phyloP scores from a whole-genome alignment of 352 stramenopile species.

The Pythium monospermum region DNA sequence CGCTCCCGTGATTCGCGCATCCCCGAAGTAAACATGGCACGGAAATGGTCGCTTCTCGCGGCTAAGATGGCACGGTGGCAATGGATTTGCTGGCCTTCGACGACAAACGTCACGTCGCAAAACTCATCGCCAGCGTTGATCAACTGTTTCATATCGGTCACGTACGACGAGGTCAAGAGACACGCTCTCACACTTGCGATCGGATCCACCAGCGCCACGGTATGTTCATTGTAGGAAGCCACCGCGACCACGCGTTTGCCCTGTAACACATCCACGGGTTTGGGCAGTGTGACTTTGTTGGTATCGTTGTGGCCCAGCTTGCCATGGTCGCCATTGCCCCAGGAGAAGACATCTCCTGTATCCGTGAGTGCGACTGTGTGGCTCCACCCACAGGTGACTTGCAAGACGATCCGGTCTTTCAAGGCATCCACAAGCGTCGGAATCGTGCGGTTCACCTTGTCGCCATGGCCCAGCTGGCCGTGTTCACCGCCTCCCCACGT shows the following conservation, averaged over 20 bases:
- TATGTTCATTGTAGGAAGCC: constrained; percentile 98
- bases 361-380: constrained; percentile 94
- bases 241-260: constrained; percentile 93
- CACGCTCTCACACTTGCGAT: constrained; percentile 70
- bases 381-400: constrained; percentile 96
- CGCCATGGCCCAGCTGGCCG: constrained; percentile 94
- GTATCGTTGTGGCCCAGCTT: constrained; percentile 94
- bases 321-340: constrained; percentile 91
- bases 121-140: constrained; percentile 91
- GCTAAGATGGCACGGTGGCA: constrained; percentile 90
- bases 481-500: constrained; percentile 90
- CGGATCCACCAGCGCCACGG: constrained; percentile 88
- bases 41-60: constrained; percentile 93
- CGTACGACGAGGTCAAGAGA: constrained; percentile 79
- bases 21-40: constrained; percentile 91
- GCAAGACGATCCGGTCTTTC: constrained; percentile 84
- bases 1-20: constrained; percentile 89
- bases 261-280: constrained; percentile 89
- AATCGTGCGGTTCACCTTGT: constrained; percentile 94
- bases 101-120: constrained; percentile 84
- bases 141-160: constrained; percentile 89
- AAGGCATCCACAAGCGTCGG: constrained; percentile 90
- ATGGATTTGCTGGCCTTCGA: constrained; percentile 80
- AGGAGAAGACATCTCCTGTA: constrained; percentile 91
- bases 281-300: constrained; percentile 93